Base-by-base conservation (phyloP, 2,329 filamentous ascomycete species). In the Penicillium sp. region DNA sequence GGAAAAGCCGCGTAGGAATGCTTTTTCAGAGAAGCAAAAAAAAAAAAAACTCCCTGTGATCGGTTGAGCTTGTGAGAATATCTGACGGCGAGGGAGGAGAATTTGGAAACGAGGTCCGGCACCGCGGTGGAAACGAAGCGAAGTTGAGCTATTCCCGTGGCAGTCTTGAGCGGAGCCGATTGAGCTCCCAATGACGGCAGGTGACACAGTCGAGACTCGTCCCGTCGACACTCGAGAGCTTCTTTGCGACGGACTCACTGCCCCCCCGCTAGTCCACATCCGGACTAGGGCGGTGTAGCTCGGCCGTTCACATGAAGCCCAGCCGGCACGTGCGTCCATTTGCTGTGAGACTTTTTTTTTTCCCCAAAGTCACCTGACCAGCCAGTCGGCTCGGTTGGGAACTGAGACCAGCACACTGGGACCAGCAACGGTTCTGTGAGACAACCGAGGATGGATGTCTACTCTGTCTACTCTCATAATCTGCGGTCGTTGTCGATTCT, bases 281-380 rank as follows among this genome's bases (percentile, higher is more conserved):
- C 12, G 55, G 56, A 35, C 42, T 58, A 56, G 55, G 13, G 51
- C 24, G n/a, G n/a, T 46, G 39, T 29, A 56, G 54, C 50, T 56
- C 41, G 39, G 13, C 46, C 34, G 46, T 18, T 29, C 29, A 32
- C 29, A 32, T 32, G 29, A 7, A 32, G 3, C 29, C n/a, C 2
- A 11, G 5, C 36, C 24, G 13, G 50, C 56, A 59, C 56, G 56
- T 59, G 56, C 51, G 12, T 42, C 32, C 36, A 52, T 57, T 53
- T 53, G 55, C 49, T 55, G 40, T 34, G 29, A 28, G 37, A 7
- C 18, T 6, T 18, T 18, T 18, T 18, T 18, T n/a, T n/a, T n/a
- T n/a, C n/a, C 45, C 24, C 4, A 34, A 39, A 35, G 40, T 27
- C 51, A 51, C 43, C 34, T 54, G 47, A 50, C 51, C 34, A 24